phyloP scores from a whole-genome alignment of 2,329 filamentous ascomycete genomes.

The Corynespora cassiicola region DNA sequence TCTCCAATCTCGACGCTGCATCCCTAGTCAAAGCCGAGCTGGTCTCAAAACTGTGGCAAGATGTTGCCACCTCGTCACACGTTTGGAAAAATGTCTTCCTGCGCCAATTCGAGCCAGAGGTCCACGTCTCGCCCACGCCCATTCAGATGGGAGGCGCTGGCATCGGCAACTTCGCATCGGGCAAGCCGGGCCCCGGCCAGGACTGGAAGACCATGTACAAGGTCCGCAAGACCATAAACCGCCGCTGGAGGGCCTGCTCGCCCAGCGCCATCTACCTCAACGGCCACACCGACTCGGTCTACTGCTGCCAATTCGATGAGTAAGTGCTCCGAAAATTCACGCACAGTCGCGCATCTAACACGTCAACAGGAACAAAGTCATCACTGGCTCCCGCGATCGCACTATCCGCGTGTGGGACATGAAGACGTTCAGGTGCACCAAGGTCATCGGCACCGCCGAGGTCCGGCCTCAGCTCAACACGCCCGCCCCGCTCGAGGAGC shows the following conservation, averaged over 20 bases:
- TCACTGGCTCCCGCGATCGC: slow-evolving; percentile 93
- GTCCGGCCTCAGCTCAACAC: slow-evolving; percentile 60
- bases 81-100: slow-evolving; percentile 71
- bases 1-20: slow-evolving; percentile 65
- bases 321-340: slow-evolving; percentile 53
- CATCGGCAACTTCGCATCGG: slow-evolving; percentile 55
- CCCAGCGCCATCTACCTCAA: slow-evolving; percentile 87
- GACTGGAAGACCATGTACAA: slow-evolving; percentile 89
- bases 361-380: slow-evolving; percentile 79
- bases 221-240: slow-evolving; percentile 76
- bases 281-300: slow-evolving; percentile 94
- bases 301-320: slow-evolving; percentile 98
- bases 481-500: slow-evolving; percentile 49
- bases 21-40: slow-evolving; percentile 62
- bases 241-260: slow-evolving; percentile 79
- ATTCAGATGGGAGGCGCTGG: slow-evolving; percentile 60
- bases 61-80: slow-evolving; percentile 61
- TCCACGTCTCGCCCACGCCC: slow-evolving; percentile 53
- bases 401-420: slow-evolving; percentile 98
- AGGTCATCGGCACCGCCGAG: slow-evolving; percentile 81
- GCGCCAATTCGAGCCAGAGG: slow-evolving; percentile 57
- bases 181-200: slow-evolving; percentile 61
- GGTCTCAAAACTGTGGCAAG: slow-evolving; percentile 65
- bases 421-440: slow-evolving; percentile 81
- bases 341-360: slow-evolving; percentile 40